Evolutionary conservation across 2,329 filamentous ascomycete species (phyloP).

Genomic region (Phialemonium atrogriseum): DNA sequence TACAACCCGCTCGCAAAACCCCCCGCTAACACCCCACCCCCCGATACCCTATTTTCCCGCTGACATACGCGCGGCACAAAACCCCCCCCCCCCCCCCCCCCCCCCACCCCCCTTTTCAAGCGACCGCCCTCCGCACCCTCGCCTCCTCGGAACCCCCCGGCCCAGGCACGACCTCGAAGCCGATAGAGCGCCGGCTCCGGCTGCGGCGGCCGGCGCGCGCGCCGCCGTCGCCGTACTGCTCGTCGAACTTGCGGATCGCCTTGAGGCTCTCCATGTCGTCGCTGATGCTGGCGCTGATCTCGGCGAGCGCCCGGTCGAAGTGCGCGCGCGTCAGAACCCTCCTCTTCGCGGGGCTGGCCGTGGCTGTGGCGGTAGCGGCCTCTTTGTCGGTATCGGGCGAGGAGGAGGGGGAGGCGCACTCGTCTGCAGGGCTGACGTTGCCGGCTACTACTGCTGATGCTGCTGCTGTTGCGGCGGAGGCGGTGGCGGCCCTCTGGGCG

Average conservation of each 20-base stretch:
- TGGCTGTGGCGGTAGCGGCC: too few relatives aligned
- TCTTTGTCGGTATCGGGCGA: too few relatives aligned
- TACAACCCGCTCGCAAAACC: too few relatives aligned
- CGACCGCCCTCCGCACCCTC: slow-evolving; percentile 12
- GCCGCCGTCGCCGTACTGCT: slow-evolving; percentile 81
- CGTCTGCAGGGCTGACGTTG: slow-evolving; percentile 23
- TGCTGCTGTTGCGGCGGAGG: too few relatives aligned
- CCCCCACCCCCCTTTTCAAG: too few relatives aligned
- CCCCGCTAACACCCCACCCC: too few relatives aligned
- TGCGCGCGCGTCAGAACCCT: slow-evolving; percentile 60
- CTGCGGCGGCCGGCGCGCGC: slow-evolving; percentile 51
- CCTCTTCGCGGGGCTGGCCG: too few relatives aligned
- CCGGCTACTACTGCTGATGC: too few relatives aligned
- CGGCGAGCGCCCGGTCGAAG: slow-evolving; percentile 77
- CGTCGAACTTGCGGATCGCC: slow-evolving; percentile 90
- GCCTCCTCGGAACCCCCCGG: slow-evolving; percentile 34
- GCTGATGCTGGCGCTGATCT: slow-evolving; percentile 86
- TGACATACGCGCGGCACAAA: too few relatives aligned
- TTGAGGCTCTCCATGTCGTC: slow-evolving; percentile 86
- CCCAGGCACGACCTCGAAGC: slow-evolving; percentile 44
- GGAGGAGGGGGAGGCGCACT: slow-evolving; percentile 60
- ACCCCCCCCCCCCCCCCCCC: too few relatives aligned
- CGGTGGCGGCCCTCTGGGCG: slow-evolving; percentile 18
- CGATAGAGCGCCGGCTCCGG: slow-evolving; percentile 47
- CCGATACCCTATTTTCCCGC: too few relatives aligned